Conservation (phyloP, 106 monocot genomes). For the Dendrobium chrysotoxum region DNA sequence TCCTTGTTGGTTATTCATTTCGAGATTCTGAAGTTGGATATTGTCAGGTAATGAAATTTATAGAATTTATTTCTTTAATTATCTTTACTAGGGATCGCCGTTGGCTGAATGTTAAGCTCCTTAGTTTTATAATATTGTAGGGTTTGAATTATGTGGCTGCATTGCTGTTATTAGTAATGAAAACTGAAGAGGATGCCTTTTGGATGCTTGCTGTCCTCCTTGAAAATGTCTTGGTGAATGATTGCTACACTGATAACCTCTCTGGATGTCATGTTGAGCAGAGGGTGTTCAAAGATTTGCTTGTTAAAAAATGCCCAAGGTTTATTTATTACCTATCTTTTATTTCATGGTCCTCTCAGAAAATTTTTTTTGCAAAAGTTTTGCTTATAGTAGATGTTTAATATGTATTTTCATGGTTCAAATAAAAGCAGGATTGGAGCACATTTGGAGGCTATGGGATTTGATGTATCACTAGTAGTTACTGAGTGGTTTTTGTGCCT, state of each 20-base stretch:
- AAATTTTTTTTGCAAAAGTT: background rate
- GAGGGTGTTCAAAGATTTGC: conserved; percentile 90
- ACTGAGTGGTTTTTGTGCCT: conserved; percentile 99
- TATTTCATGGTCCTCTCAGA: background rate
- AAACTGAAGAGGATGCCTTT: conserved; percentile 94
- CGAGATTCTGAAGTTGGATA: conserved; percentile 98
- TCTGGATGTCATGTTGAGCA: conserved; percentile 99
- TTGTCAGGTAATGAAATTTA: conserved; percentile 56
- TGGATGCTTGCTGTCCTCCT: conserved; percentile 97
- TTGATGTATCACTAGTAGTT: conserved; percentile 86
- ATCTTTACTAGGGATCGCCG: background rate
- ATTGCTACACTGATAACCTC: conserved; percentile 93
- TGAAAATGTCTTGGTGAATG: conserved; percentile 90
- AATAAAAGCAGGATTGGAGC: conserved; percentile 62
- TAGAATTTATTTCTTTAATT: background rate
- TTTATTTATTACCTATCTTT: conserved; percentile 11
- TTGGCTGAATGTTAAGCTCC: background rate
- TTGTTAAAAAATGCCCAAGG: conserved; percentile 94
- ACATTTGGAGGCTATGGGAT: conserved; percentile 81
- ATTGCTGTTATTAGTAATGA: conserved; percentile 85
- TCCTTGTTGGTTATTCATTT: conserved; percentile 96
- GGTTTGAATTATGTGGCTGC: conserved; percentile 97
- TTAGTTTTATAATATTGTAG: conserved; percentile 26
- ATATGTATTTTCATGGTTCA: conserved; percentile 4
- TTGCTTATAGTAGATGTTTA: background rate